phyloP scores from a whole-genome alignment of 2,329 filamentous ascomycete species.

The Basipetospora chlamydospora region DNA sequence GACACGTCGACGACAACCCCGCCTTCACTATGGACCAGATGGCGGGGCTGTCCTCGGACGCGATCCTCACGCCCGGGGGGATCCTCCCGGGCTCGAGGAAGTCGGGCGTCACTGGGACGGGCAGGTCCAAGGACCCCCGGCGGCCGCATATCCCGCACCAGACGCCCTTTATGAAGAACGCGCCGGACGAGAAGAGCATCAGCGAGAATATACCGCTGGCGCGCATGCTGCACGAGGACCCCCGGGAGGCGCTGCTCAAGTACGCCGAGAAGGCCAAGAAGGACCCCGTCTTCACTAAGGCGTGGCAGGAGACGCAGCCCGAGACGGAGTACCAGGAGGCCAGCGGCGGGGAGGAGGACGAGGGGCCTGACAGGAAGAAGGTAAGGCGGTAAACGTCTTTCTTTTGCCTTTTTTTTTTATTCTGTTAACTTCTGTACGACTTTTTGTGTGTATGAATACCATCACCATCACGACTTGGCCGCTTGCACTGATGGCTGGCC shows the following conservation, averaged over 20 bases:
- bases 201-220: conserved; percentile 78
- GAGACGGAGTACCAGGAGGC: conserved; percentile 56
- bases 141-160: conserved; percentile 71
- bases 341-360: conserved; percentile 9
- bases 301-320: conserved; percentile 84
- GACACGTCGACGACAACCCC: conserved; percentile 89
- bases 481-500: no score
- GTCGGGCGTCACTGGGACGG: conserved; percentile 63
- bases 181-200: conserved; percentile 82
- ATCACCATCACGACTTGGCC: no score
- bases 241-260: conserved; percentile 81
- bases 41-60: conserved; percentile 68
- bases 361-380: conserved; percentile 11
- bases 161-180: conserved; percentile 81
- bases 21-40: conserved; percentile 73
- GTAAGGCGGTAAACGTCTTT: conserved; percentile 2
- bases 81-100: conserved; percentile 33
- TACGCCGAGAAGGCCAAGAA: conserved; percentile 89
- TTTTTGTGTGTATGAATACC: background rate
- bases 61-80: conserved; percentile 57
- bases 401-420: no score
- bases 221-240: conserved; percentile 91
- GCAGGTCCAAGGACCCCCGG: conserved; percentile 62
- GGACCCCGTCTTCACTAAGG: conserved; percentile 87
- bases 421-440: no score